Percentiles rank a stretch among this genome's conserved stretches.
phyloP scores from a whole-genome alignment of 2,329 filamentous ascomycete species.

The Fusarium proliferatum region DNA sequence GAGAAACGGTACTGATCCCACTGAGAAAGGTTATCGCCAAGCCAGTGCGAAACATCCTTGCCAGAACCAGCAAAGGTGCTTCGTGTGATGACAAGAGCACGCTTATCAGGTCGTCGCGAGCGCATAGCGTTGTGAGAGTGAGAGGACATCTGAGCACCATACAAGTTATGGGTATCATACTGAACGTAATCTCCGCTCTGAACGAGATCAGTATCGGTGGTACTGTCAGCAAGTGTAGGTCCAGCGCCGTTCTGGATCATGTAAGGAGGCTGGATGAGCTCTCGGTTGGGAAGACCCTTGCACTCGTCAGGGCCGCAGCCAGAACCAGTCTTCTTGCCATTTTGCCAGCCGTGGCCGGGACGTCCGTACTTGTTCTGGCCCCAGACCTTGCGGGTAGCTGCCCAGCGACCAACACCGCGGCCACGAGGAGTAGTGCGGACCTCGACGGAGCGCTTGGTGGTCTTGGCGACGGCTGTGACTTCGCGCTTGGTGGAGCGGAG shows the following conservation, averaged over 20 bases:
- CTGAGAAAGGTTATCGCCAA: slow-evolving; percentile 56
- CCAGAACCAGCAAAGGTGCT: slow-evolving; percentile 81
- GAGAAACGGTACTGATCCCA: slow-evolving; percentile 70
- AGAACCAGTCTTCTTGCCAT: slow-evolving; percentile 36
- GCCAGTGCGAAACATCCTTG: slow-evolving; percentile 69
- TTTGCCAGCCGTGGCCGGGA: slow-evolving; percentile 26
- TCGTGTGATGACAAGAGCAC: slow-evolving; percentile 79
- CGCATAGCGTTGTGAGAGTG: slow-evolving; percentile 74
- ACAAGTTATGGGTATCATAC: slow-evolving; percentile 78
- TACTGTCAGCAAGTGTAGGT: slow-evolving; percentile 38
- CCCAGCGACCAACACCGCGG: slow-evolving; percentile 27
- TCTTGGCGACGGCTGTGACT: not conserved
- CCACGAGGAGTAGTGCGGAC: not conserved
- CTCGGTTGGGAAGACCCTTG: slow-evolving; percentile 40
- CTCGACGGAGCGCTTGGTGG: not conserved
- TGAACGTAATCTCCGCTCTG: slow-evolving; percentile 36
- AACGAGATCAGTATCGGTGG: slow-evolving; percentile 40
- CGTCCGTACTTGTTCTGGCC: slow-evolving; percentile 25
- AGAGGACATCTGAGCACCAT: slow-evolving; percentile 80
- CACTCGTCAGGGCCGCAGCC: slow-evolving; percentile 38
- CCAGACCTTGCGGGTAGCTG: slow-evolving; percentile 16
- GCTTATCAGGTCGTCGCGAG: slow-evolving; percentile 68
- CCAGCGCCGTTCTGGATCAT: slow-evolving; percentile 45
- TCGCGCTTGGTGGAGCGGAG: slow-evolving; percentile 1
- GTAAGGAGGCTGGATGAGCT: slow-evolving; percentile 40